Percentiles rank a stretch among this genome's conserved stretches.
Conservation (phyloP, 352 stramenopile genomes). For the Globisporangium okanoganense region DNA sequence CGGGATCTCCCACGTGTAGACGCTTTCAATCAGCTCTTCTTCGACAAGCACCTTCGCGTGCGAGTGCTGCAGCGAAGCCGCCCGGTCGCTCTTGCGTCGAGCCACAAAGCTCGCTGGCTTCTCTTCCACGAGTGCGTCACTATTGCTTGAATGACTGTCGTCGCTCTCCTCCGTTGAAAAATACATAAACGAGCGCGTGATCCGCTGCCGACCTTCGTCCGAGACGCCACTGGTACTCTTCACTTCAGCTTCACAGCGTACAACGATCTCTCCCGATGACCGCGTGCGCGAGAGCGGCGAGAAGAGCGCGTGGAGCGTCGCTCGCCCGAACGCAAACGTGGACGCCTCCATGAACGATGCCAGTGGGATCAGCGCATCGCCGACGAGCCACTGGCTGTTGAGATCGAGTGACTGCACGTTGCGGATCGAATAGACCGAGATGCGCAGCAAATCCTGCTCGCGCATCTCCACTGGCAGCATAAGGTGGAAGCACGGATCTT, state of each 20-base stretch:
- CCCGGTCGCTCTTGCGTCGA: slow-evolving; percentile 41
- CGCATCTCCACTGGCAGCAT: slow-evolving; percentile 70
- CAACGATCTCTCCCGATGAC: slow-evolving; percentile 70
- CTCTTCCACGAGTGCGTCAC: neutral
- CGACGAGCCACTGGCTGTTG: slow-evolving; percentile 72
- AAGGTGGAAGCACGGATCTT: slow-evolving; percentile 74
- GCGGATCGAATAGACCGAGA: slow-evolving; percentile 66
- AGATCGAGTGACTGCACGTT: slow-evolving; percentile 57
- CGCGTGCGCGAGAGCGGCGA: slow-evolving; percentile 59
- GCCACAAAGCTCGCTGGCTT: slow-evolving; percentile 7
- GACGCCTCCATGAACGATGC: slow-evolving; percentile 40
- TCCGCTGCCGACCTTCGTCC: slow-evolving; percentile 46
- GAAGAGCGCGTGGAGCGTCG: slow-evolving; percentile 54
- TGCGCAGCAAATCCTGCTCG: slow-evolving; percentile 44
- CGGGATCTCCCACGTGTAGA: slow-evolving; percentile 87
- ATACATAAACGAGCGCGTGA: slow-evolving; percentile 79
- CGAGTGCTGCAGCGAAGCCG: slow-evolving; percentile 29
- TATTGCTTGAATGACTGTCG: neutral
- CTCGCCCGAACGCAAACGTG: slow-evolving; percentile 22
- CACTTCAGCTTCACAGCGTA: slow-evolving; percentile 70
- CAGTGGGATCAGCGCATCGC: slow-evolving; percentile 49
- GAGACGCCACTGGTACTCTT: slow-evolving; percentile 35
- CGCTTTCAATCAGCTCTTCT: slow-evolving; percentile 84
- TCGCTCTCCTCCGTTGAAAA: slow-evolving; percentile 34
- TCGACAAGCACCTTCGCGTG: slow-evolving; percentile 75